phyloP scores from a whole-genome alignment of 306 rosid species.

The Medicago ruthenica region DNA sequence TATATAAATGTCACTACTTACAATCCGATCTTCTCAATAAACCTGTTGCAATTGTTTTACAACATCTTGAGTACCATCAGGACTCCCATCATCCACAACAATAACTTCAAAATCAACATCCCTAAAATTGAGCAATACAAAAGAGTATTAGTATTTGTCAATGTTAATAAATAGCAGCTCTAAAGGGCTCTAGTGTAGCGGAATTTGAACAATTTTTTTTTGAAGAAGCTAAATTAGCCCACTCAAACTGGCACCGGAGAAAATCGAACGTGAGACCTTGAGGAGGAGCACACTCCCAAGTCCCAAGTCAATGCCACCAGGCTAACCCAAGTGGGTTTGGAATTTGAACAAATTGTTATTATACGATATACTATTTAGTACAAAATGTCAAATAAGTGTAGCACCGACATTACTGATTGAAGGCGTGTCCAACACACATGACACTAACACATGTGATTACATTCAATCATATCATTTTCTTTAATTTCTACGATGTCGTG shows the following conservation, averaged over 20 bases:
- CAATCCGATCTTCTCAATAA: constrained; percentile 88
- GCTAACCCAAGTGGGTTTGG: too few species aligned
- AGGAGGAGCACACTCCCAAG: too few species aligned
- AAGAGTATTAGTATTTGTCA: background rate
- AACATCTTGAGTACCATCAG: constrained; percentile 92
- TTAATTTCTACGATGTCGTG: too few species aligned
- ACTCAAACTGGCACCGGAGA: too few species aligned
- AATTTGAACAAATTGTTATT: background rate
- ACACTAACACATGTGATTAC: too few species aligned
- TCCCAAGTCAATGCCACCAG: too few species aligned
- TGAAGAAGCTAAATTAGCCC: too few species aligned
- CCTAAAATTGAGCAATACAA: constrained; percentile 50
- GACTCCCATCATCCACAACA: constrained; percentile 95
- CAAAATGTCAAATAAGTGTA: background rate
- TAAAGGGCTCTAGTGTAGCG: background rate
- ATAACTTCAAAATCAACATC: constrained; percentile 87
- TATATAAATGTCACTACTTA: constrained; percentile 48
- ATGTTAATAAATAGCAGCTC: background rate
- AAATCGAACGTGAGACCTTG: too few species aligned
- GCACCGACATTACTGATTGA: too few species aligned
- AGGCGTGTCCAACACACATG: too few species aligned
- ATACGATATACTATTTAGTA: background rate
- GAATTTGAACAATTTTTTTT: too few species aligned
- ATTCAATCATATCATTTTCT: too few species aligned
- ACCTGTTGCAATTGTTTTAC: constrained; percentile 81